Percentiles rank a stretch among this genome's conserved stretches.
Conservation (phyloP, 2,329 filamentous ascomycete genomes). For the Diaporthe amygdali region DNA sequence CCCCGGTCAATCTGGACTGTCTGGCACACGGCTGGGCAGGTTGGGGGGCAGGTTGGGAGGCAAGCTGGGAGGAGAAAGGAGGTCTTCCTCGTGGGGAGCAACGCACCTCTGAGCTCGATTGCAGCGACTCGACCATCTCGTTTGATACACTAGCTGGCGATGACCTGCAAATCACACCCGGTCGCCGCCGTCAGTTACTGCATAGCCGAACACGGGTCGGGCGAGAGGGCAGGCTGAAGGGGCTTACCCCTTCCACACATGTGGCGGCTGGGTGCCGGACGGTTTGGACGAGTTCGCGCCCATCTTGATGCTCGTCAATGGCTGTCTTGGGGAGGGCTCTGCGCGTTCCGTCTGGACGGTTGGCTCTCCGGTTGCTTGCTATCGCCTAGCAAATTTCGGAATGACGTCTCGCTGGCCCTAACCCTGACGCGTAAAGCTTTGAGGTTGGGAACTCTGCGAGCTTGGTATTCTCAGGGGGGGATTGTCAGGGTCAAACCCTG, state of each 20-base stretch:
- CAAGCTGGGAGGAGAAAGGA: no score
- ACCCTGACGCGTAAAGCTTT: background rate
- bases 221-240: background rate
- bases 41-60: background rate
- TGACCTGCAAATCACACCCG: conserved; percentile 41
- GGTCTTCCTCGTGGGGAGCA: background rate
- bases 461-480: background rate
- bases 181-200: conserved; percentile 24
- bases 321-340: background rate
- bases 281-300: conserved; percentile 63
- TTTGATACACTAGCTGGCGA: conserved; percentile 70
- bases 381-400: conserved; percentile 6
- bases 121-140: conserved; percentile 80
- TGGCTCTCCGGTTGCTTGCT: background rate
- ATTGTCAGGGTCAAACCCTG: background rate
- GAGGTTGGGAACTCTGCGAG: background rate
- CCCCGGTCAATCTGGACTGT: background rate
- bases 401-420: conserved; percentile 13
- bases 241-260: conserved; percentile 62
- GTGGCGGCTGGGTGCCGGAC: conserved; percentile 44
- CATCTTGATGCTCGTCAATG: conserved; percentile 49
- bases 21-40: background rate
- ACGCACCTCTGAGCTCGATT: conserved; percentile 82
- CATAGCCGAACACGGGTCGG: background rate
- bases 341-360: background rate